Evolutionary conservation across 2,329 filamentous ascomycete species (phyloP), one percentile per base, ranked within the genome.

Genomic region (Sclerotinia spermophila): DNA sequence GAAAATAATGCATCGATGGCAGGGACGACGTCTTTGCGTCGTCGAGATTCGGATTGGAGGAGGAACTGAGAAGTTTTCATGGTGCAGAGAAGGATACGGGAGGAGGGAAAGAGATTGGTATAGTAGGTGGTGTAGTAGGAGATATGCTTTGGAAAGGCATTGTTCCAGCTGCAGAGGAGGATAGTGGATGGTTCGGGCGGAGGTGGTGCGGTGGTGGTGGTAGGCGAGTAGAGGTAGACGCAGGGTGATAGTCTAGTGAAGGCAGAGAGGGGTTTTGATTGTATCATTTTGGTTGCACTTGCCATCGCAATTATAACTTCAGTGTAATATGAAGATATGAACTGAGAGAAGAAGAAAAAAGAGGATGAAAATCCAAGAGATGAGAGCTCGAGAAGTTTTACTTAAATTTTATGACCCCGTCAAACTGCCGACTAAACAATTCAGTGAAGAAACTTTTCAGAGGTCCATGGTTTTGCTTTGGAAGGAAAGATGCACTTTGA

Each of bases 131-230:
- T 81, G 74, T 88, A 89, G 76, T 89, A 89, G 71, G 81, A 79
- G 40, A 88, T 81, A 76, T 89, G 83, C 72, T 84, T 86, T 2
- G 86, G 83, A 19, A 80, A 79, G 33, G 84, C 85, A 72, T 89
- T 86, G 67, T 86, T 86, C 87, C 86, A 89, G 75, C 85, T 83
- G 77, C 84, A 88, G 71, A 89, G 81, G 60, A 88, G 75, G 58
- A 88, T 79, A 8, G 82, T 83, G 8, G 75, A 76, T 56, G 77
- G 77, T 13, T 62, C 40, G 5, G 27, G 24, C 27, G 58, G 27
- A 2, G 68, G 48, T 38, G 71, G 45, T 21, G 69, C 40, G 13
- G 58, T n/a, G 13, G 38, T 45, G 21, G 30, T 35, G 30, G 73
- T 40, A 3, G 76, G 75, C 19, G 60, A 60, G 61, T 78, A 76